These are phyloP conservation scores for Leptosphaerulina australis DNA, from an alignment of 2,329 filamentous ascomycete genomes.

Conservation along the genomic window DNA sequence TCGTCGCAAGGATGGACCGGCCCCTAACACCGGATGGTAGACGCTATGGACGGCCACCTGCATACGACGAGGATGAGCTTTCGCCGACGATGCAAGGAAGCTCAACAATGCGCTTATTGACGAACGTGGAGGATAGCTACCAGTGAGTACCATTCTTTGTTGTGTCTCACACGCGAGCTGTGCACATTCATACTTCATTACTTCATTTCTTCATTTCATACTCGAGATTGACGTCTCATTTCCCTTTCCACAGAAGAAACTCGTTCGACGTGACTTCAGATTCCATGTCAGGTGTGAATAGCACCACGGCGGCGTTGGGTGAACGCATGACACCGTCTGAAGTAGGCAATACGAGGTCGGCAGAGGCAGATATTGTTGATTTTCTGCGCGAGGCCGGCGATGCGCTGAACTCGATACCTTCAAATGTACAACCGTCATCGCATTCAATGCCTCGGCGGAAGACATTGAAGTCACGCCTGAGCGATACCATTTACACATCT, in stretches of 20 bases:
- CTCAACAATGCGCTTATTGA: constrained; percentile 58
- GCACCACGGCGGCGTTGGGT: constrained; percentile 44
- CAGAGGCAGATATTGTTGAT: constrained; percentile 51
- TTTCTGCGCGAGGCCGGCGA: constrained; percentile 51
- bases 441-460: constrained; percentile 31
- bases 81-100: constrained; percentile 47
- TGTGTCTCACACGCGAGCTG: too few relatives aligned
- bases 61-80: constrained; percentile 52
- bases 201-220: constrained; percentile 26
- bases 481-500: constrained; percentile 26
- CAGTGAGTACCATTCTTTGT: constrained; percentile 48
- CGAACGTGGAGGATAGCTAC: constrained; percentile 51
- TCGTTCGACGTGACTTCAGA: constrained; percentile 41
- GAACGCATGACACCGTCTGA: constrained; percentile 32
- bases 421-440: neutral
- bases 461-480: constrained; percentile 32
- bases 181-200: too few relatives aligned
- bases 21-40: constrained; percentile 42
- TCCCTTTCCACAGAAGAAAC: constrained; percentile 33
- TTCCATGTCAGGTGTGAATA: constrained; percentile 39
- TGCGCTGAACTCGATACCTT: constrained; percentile 33
- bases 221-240: constrained; percentile 27
- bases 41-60: constrained; percentile 51
- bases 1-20: constrained; percentile 41
- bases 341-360: constrained; percentile 39